Evolutionary conservation across 768 basidiomycete genomes (phyloP).

Genomic region (Pleurotus salmoneostramineus): DNA sequence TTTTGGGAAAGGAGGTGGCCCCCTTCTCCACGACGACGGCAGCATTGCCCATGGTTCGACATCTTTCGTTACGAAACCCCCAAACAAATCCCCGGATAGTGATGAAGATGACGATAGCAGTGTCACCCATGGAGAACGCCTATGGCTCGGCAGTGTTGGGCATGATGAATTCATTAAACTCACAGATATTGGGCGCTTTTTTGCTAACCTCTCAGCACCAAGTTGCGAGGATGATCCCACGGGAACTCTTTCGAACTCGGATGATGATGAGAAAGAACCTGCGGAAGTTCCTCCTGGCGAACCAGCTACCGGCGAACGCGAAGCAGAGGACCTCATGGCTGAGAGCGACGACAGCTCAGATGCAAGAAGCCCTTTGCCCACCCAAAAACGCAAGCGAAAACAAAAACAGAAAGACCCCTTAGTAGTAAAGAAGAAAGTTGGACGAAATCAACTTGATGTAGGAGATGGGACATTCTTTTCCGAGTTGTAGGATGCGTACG

Average conservation of each 20-base stretch:
- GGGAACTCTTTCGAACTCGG: slow-evolving; percentile 6
- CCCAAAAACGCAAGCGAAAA: slow-evolving; percentile 55
- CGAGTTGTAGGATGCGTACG: slow-evolving; percentile 39
- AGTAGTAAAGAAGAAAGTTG: slow-evolving; percentile 50
- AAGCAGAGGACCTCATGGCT: slow-evolving; percentile 11
- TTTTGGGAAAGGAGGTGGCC: slow-evolving; percentile 40
- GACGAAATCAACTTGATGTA: slow-evolving; percentile 52
- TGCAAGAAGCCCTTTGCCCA: slow-evolving; percentile 20
- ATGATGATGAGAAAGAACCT: slow-evolving; percentile 35
- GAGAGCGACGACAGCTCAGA: slow-evolving; percentile 19
- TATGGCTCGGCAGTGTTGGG: slow-evolving; percentile 92
- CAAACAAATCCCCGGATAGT: slow-evolving; percentile 4
- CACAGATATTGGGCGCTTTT: slow-evolving; percentile 79
- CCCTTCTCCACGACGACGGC: slow-evolving; percentile 25
- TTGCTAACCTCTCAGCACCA: slow-evolving; percentile 21
- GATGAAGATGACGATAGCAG: slow-evolving; percentile 12
- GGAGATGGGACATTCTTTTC: slow-evolving; percentile 61
- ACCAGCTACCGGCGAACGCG: slow-evolving; percentile 18
- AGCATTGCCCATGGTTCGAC: background rate
- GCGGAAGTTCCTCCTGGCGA: slow-evolving; percentile 37
- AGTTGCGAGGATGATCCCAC: background rate
- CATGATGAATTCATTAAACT: slow-evolving; percentile 85
- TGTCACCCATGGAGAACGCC: slow-evolving; percentile 20
- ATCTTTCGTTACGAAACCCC: slow-evolving; percentile 3
- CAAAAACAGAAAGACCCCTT: slow-evolving; percentile 49